Conservation (phyloP, 1,284 basidiomycete species). For the Tylopilus orsonianus region DNA sequence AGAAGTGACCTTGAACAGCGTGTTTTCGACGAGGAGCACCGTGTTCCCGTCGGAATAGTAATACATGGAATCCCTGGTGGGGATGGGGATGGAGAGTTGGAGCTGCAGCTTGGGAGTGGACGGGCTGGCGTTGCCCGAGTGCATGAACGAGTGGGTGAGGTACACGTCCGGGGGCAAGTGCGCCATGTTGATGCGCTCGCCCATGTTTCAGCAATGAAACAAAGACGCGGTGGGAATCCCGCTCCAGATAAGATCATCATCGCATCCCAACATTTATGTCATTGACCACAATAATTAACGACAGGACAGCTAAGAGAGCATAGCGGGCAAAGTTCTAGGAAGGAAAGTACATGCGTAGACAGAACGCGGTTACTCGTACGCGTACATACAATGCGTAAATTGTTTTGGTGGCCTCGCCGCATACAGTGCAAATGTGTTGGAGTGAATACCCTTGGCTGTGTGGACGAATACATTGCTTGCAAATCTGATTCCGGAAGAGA, state of each 20-base stretch:
- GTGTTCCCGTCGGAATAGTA: conserved; percentile 46
- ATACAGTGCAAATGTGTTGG: conserved; percentile 30
- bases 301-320: conserved; percentile 17
- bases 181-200: conserved; percentile 22
- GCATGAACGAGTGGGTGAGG: conserved; percentile 34
- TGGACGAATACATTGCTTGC: conserved; percentile 31
- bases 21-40: conserved; percentile 46
- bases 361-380: conserved; percentile 22
- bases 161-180: conserved; percentile 35
- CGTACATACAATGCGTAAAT: conserved; percentile 32
- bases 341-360: conserved; percentile 26
- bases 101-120: conserved; percentile 36
- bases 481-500: conserved; percentile 16
- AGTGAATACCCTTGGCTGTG: conserved; percentile 23
- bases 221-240: conserved; percentile 22
- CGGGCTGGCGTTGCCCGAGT: conserved; percentile 32
- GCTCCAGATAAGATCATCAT: conserved; percentile 23
- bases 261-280: neutral
- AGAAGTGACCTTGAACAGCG: conserved; percentile 45
- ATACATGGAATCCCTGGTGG: conserved; percentile 30
- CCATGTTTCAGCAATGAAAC: conserved; percentile 11
- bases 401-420: conserved; percentile 28
- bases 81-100: conserved; percentile 35
- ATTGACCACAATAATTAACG: conserved; percentile 4
- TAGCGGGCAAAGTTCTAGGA: conserved; percentile 20